Evolutionary conservation across 805 yeast species (phyloP), one percentile per base, ranked within the genome.

Genomic region (Lipomyces sp.): DNA sequence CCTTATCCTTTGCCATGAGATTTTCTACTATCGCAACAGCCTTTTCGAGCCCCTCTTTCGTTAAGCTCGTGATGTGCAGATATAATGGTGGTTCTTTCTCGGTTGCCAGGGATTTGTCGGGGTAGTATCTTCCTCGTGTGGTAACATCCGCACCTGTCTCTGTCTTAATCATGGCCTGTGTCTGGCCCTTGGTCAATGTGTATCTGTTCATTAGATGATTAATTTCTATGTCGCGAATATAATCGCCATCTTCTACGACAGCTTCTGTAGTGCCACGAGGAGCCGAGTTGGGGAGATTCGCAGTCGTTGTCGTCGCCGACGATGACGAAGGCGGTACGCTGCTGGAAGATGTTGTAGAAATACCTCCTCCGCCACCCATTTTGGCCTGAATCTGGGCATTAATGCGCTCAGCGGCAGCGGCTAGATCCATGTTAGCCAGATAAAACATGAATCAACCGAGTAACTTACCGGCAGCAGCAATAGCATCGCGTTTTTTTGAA

Each of bases 21-120:
- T 90, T 95, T 11, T 86, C 81, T 18, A 90, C 95, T 57, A 85
- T 88, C n/a, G 79, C 73, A 42, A 82, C 75, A 1, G 97, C 93
- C 75, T 89, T 89, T 71, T 82, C 85, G n/a, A 77, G 64, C 4
- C 72, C 64, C 24, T 71, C 75, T 45, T 75, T 66, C 5, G 69
- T 62, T 70, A 89, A 87, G 75, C 91, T 97, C 73, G 91, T 91
- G 29, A 92, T 90, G 53, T 69, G 73, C 24, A 77, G 70, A 58
- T 73, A 74, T 32, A 77, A 59, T 10, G 78, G 73, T 8, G 80
- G 79, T 32, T 75, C 76, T 34, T 64, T 59, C 30, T 68, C 74
- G 2, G 78, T 74, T 3, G 80, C 78, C 65, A 66, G 64, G 5
- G 74, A 59, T 50, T 71, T 66, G 59, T 77, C 79, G n/a, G 80